Base-by-base conservation (phyloP, 257 asterid genomes). In the Prunella vulgaris region DNA sequence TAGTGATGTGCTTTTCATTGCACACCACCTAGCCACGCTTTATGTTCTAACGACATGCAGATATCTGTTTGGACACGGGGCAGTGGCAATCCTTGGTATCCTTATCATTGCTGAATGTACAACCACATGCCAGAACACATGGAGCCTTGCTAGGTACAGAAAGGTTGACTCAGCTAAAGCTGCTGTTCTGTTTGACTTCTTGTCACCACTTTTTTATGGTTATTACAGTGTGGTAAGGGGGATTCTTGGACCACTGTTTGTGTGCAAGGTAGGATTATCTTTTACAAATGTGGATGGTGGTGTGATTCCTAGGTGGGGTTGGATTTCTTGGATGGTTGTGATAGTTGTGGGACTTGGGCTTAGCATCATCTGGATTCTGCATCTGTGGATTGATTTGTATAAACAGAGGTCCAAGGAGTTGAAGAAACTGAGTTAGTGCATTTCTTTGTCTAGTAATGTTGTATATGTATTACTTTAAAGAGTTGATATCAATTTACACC, bases 281-380 rank as follows among this genome's bases (percentile, higher is more conserved):
- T 68, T 59, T 3, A 40, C 73, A 62, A 83, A 76, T 33, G 69
- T 48, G 27, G 83, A 60, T 64, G 76, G 71, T 37, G 70, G 71
- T 37, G 70, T 77, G 71, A 75, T 91, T 70, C 94, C 96, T 53
- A 59, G 33, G 72, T 80, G 95, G 90, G 89, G 79, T 69, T 81
- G 89, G 95, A 54, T 80, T 72, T 88, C 97, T 80, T 88, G 96
- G 96, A 79, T 87, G 76, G 75, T 76, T 75, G 90, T 91, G 73
- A 88, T 80, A 56, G 83, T 53, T 24, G 72, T 64, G 69, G 90
- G 82, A 7, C 84, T 87, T 66, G 83, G 81, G 70, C 72, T 77
- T 32, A 91, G 96, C 79, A 49, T 88, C 18, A 32, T 84, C 83
- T 91, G 97, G 97, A 71, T 91, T 76, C 28, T 84, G 61, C 82